Conservation (phyloP, 2,329 filamentous ascomycete species). For the Beauveria sp. region DNA sequence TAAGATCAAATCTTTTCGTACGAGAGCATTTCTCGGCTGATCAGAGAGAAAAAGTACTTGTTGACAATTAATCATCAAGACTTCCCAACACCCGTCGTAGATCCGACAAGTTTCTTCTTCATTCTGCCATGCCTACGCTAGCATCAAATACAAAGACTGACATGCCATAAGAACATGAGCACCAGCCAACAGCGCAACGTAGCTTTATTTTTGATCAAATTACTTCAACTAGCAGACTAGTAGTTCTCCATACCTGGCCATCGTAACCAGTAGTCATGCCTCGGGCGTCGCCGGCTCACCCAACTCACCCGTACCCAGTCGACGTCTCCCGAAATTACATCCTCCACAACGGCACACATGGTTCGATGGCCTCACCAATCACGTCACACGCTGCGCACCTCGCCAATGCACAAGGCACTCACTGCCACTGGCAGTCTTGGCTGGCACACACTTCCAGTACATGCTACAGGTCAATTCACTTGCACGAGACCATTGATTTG, state of each 20-base stretch:
- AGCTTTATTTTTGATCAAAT: background rate
- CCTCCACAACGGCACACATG: background rate
- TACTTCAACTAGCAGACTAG: background rate
- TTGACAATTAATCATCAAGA: too few relatives aligned
- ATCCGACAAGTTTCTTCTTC: too few relatives aligned
- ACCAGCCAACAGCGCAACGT: background rate
- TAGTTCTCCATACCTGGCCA: too few relatives aligned
- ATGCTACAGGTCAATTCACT: background rate
- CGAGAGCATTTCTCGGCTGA: too few relatives aligned
- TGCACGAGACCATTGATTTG: background rate
- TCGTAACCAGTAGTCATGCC: too few relatives aligned
- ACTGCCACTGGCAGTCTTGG: too few relatives aligned
- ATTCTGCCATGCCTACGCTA: too few relatives aligned
- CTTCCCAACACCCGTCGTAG: too few relatives aligned
- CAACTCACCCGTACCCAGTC: background rate
- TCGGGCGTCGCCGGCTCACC: background rate
- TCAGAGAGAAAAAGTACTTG: too few relatives aligned
- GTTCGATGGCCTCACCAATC: background rate
- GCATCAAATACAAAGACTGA: too few relatives aligned
- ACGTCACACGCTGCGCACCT: background rate
- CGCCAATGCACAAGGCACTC: background rate
- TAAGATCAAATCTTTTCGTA: too few relatives aligned
- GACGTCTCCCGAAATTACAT: background rate
- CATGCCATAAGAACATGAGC: background rate
- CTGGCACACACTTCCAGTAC: too few relatives aligned